Evolutionary conservation across 345 rosid genomes (phyloP).

Genomic region (Aethionema arabicum): DNA sequence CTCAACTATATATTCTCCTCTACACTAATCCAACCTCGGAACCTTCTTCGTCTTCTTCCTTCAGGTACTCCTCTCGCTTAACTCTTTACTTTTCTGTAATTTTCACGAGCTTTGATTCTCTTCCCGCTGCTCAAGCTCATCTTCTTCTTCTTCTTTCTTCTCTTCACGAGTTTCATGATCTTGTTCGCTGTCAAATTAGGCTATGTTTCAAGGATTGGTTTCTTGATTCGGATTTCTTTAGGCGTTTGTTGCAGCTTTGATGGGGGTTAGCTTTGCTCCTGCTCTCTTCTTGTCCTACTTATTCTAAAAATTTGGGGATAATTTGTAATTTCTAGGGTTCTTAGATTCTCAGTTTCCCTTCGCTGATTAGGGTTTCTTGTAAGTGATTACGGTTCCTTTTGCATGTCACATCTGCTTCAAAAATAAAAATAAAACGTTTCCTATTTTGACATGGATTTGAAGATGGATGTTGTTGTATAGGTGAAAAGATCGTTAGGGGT

Average conservation of each 20-base stretch:
- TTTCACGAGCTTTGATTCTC: slow-evolving; percentile 20
- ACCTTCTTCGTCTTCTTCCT: slow-evolving; percentile 24
- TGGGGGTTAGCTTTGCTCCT: background rate
- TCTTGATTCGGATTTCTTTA: too few species aligned
- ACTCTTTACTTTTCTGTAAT: slow-evolving; percentile 2
- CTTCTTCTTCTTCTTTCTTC: slow-evolving; percentile 6
- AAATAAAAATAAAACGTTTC: background rate
- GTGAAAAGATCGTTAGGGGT: background rate
- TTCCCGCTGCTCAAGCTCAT: background rate
- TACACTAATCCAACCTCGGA: slow-evolving; percentile 16
- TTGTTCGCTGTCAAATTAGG: too few species aligned
- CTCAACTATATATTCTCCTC: slow-evolving; percentile 21
- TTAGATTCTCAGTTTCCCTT: slow-evolving; percentile 11
- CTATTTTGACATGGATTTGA: slow-evolving; percentile 8
- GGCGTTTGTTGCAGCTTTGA: too few species aligned
- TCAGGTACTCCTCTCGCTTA: slow-evolving; percentile 10
- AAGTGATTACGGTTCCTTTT: slow-evolving; percentile 1
- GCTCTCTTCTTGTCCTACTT: slow-evolving; percentile 11
- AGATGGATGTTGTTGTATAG: background rate
- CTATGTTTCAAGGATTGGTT: too few species aligned
- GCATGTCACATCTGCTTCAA: slow-evolving; percentile 29
- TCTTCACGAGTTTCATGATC: background rate
- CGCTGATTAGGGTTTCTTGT: slow-evolving; percentile 13
- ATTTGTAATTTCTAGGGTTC: slow-evolving; percentile 24
- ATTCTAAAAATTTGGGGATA: background rate